Conservation (phyloP, 2,329 filamentous ascomycete species). For the Scedosporium boydii region DNA sequence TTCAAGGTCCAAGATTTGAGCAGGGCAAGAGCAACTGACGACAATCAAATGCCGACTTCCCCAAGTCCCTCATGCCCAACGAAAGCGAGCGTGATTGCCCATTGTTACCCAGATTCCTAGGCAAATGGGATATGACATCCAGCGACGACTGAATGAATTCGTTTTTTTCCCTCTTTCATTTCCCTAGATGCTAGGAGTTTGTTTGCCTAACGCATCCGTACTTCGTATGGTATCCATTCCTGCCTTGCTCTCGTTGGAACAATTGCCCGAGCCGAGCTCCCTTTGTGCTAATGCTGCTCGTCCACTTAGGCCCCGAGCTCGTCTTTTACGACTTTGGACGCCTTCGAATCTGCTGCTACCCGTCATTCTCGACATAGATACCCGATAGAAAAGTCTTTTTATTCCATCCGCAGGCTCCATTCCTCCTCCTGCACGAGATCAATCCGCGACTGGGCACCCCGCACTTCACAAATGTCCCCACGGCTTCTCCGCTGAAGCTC, state of each 20-base stretch:
- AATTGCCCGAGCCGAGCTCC: neutral
- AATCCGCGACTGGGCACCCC: neutral
- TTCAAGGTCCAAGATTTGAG: neutral
- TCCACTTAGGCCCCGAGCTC: neutral
- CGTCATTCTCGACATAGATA: neutral
- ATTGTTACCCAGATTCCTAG: neutral
- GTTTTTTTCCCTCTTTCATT: neutral
- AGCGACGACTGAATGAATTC: neutral
- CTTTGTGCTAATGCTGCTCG: neutral
- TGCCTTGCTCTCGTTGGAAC: neutral
- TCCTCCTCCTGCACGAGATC: neutral
- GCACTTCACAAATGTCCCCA: neutral
- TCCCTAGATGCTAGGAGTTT: neutral
- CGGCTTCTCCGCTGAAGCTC: neutral
- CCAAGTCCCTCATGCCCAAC: neutral
- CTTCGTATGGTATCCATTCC: neutral
- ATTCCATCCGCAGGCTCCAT: neutral
- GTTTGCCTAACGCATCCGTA: neutral
- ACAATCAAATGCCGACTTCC: neutral
- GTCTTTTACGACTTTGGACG: neutral
- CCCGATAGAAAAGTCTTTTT: neutral
- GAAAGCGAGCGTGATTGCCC: neutral
- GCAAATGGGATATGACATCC: neutral
- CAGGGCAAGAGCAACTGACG: neutral
- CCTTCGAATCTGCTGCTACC: neutral